These are phyloP conservation scores for Citrullus colocynthis DNA, from an alignment of 306 rosid species.

Conservation along the genomic window DNA sequence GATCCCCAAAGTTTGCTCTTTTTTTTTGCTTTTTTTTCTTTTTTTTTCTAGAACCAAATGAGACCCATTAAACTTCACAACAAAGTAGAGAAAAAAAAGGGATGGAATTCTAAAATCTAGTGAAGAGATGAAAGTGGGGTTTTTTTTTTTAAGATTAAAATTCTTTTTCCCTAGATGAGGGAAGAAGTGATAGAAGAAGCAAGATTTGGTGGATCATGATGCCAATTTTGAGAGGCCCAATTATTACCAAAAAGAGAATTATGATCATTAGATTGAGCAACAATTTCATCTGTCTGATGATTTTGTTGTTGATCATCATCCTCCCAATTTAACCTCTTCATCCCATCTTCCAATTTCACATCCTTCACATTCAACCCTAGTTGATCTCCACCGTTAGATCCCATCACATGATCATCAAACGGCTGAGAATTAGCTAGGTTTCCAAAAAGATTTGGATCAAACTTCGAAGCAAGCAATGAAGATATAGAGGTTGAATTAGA, in stretches of 20 bases:
- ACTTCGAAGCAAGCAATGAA: conserved; percentile 46
- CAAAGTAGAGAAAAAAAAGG: neutral
- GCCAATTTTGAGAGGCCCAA: conserved; percentile 44
- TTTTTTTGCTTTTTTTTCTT: conserved; percentile 6
- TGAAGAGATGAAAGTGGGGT: neutral
- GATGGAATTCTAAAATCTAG: neutral
- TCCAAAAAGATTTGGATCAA: conserved; percentile 19
- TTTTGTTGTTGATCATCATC: conserved; percentile 15
- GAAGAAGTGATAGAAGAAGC: conserved; percentile 63
- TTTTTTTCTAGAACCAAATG: neutral
- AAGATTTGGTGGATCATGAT: conserved; percentile 42
- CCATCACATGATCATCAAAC: conserved; percentile 21
- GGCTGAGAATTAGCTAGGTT: conserved; percentile 16
- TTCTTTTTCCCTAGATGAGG: conserved; percentile 35
- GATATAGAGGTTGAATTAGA: conserved; percentile 25
- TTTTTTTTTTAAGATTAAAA: neutral
- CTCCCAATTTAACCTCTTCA: conserved; percentile 26
- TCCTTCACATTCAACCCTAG: conserved; percentile 17
- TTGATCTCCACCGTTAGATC: neutral
- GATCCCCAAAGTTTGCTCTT: conserved; percentile 38
- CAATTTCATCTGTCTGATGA: conserved; percentile 49
- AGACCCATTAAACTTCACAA: neutral
- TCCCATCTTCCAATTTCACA: conserved; percentile 53
- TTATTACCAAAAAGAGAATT: conserved; percentile 50
- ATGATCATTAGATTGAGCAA: conserved; percentile 31